Conservation (phyloP, 768 basidiomycete species). For the Macrolepiota dolichaula region DNA sequence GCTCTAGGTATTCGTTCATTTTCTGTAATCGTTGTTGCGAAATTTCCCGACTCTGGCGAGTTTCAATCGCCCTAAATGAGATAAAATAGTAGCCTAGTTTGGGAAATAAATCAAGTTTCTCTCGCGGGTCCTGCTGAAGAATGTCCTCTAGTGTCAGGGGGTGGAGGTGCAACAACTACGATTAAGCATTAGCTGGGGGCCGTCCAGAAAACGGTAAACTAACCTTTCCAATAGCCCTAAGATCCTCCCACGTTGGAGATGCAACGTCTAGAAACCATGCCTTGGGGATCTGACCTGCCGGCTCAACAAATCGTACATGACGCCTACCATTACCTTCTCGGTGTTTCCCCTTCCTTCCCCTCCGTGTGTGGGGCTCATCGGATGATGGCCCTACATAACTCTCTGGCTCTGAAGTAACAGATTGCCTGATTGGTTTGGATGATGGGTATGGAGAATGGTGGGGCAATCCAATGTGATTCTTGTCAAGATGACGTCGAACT, state of each 20-base stretch:
- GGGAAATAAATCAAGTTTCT: conserved; percentile 87
- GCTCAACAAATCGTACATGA: neutral
- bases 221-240: conserved; percentile 83
- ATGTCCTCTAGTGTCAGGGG: conserved; percentile 94
- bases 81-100: conserved; percentile 91
- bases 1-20: conserved; percentile 20
- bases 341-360: conserved; percentile 46
- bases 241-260: conserved; percentile 84
- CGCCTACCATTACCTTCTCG: conserved; percentile 20
- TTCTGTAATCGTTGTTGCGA: conserved; percentile 29
- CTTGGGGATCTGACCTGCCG: conserved; percentile 29
- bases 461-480: conserved; percentile 11
- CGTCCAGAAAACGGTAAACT: conserved; percentile 12
- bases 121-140: conserved; percentile 84
- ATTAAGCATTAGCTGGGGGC: neutral
- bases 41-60: conserved; percentile 38
- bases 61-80: conserved; percentile 80
- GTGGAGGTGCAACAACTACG: conserved; percentile 80
- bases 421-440: conserved; percentile 1
- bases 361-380: conserved; percentile 17
- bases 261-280: conserved; percentile 93
- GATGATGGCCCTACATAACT: neutral
- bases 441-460: conserved; percentile 16
- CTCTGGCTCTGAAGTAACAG: neutral
- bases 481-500: conserved; percentile 14